phyloP scores from a whole-genome alignment of 345 rosid species.

The Cardamine chenopodiifolia region DNA sequence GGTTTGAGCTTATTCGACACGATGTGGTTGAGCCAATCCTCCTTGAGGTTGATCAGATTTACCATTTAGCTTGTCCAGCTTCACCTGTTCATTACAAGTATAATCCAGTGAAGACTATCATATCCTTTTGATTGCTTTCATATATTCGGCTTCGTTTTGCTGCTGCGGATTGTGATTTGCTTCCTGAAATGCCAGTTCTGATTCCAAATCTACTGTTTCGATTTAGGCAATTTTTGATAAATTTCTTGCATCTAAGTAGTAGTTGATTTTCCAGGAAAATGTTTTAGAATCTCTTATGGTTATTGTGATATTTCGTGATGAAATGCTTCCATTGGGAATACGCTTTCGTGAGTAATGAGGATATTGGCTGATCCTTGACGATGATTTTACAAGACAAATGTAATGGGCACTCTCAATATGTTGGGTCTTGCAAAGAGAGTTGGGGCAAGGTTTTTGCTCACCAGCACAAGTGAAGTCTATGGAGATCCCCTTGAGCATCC shows the following conservation, averaged over 20 bases:
- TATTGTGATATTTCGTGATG: constrained; percentile 52
- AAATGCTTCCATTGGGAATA: constrained; percentile 3
- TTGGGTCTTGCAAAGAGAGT: constrained; percentile 99
- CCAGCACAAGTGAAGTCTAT: constrained; percentile 98
- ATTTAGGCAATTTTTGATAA: not conserved
- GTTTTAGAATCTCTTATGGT: not conserved
- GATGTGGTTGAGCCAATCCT: constrained; percentile 96
- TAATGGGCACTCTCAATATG: constrained; percentile 98
- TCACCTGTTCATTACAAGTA: constrained; percentile 97
- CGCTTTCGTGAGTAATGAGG: not conserved
- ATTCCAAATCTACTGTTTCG: not conserved
- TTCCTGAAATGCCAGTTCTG: not conserved
- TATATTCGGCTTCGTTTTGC: not conserved
- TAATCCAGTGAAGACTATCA: constrained; percentile 97
- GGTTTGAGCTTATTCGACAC: constrained; percentile 93
- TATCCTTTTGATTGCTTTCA: constrained; percentile 55
- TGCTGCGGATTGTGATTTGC: constrained; percentile 4
- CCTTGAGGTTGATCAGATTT: constrained; percentile 97
- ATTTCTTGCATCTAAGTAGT: not conserved
- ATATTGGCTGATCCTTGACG: constrained; percentile 56
- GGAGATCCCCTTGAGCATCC: constrained; percentile 99
- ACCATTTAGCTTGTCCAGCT: constrained; percentile 98
- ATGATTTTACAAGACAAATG: constrained; percentile 83
- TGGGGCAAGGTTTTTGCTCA: constrained; percentile 91
- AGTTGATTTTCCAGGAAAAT: not conserved